Conservation (phyloP, 495 filamentous ascomycete species). For the Daldinia bambusicola region DNA sequence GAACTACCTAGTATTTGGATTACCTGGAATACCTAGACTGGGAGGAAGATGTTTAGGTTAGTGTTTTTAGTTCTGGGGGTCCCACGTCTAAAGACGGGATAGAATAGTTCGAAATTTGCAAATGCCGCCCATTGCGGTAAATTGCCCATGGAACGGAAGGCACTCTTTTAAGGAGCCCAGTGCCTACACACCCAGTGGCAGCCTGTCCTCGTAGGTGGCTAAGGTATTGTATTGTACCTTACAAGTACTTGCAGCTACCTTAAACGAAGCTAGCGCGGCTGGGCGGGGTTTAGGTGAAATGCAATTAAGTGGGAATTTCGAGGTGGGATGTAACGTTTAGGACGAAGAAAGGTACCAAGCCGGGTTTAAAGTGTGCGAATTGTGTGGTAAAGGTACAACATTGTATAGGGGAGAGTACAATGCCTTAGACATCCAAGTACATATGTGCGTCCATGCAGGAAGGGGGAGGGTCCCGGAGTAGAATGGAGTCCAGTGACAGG, state of each 20-base stretch:
- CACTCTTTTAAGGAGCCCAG: constrained; percentile 35
- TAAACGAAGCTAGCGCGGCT: constrained; percentile 38
- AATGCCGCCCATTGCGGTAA: constrained; percentile 48
- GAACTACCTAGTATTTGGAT: neutral
- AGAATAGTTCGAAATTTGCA: constrained; percentile 39
- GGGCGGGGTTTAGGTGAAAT: constrained; percentile 42
- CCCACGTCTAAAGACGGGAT: constrained; percentile 37
- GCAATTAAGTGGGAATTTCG: constrained; percentile 38
- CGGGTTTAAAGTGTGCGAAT: constrained; percentile 26
- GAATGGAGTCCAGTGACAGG: constrained; percentile 20
- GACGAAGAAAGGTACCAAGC: constrained; percentile 24
- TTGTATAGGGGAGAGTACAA: constrained; percentile 2
- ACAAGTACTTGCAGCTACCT: constrained; percentile 34
- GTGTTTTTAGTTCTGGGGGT: constrained; percentile 28
- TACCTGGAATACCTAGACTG: constrained; percentile 13
- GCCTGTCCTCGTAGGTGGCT: constrained; percentile 4
- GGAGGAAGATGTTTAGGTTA: constrained; percentile 20
- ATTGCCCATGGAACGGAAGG: constrained; percentile 44
- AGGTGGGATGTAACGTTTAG: constrained; percentile 19
- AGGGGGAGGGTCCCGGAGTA: constrained; percentile 16
- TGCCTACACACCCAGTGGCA: constrained; percentile 12
- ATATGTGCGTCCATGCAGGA: constrained; percentile 1
- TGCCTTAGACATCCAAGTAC: constrained; percentile 2
- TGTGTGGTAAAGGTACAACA: constrained; percentile 21
- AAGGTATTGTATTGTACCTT: neutral